Evolutionary conservation across 305 asterid species (phyloP), one percentile per base, ranked within the genome.

Genomic region (Petunia hybrid): DNA sequence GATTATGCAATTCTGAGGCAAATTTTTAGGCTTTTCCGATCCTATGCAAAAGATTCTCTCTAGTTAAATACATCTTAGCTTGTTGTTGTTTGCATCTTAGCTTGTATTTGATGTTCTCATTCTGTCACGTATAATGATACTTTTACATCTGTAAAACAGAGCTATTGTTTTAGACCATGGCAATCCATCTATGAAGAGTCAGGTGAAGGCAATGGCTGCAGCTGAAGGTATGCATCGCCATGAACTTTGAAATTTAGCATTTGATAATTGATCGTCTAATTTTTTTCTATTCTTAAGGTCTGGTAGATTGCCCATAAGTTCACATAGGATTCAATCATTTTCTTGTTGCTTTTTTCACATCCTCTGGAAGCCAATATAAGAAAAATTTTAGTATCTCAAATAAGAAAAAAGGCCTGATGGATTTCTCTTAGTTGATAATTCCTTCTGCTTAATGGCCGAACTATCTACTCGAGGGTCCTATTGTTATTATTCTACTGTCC

Each of bases 151-250:
- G 85, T 85, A 35, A 76, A 67, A 85, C 97, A 94, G 99, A 87
- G 91, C 99, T 85, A 94, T 94, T 87, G 90, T 95, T 57, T 89
- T 97, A 83, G 99, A 93, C 82, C 97, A 83, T 82, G 97, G 87
- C 82, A 93, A 88, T 82, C 90, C 99, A 71, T 82, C 96, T 76
- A 89, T 84, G 96, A 91, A 94, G 91, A 91, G 83, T 89, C 98
- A 88, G 86, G 83, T 87, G 85, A 91, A 90, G 92, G 96, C 91
- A 79, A 62, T 92, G 85, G 93, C 93, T 71, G 95, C 94, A 78
- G 90, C 89, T 79, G 98, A 91, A 87, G 91, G 99, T 97, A 94
- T 38, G 63, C 43, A 71, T 71, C 13, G 41, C 35, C 35, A 35
- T 71, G 62, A 16, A 51, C 76, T 10, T 51, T 64, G 38, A 31